A percentile compares a stretch with the other conserved stretches of the same genome.
These are phyloP conservation scores for Saccharomycopsis hybrid DNA, from an alignment of 1,139 yeast species.

Conservation along the genomic window DNA sequence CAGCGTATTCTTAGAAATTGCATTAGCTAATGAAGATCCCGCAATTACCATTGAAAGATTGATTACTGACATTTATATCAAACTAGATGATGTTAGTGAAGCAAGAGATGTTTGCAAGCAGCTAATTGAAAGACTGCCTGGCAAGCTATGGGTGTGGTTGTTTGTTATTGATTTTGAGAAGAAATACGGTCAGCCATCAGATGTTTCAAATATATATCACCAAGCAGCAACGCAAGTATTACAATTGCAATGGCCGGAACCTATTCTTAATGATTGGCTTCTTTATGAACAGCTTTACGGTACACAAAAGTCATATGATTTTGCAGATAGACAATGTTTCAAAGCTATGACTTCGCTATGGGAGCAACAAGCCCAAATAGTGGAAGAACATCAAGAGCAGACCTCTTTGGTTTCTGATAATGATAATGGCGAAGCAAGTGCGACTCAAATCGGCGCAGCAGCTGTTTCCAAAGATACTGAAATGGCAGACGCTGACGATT, in stretches of 20 bases:
- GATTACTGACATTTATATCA: constrained; percentile 1
- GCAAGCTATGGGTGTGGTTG: constrained; percentile 8
- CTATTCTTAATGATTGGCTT: constrained; percentile 41
- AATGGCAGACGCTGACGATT: too few species aligned
- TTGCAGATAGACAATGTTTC: constrained; percentile 27
- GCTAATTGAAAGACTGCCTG: not conserved
- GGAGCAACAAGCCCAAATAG: too few species aligned
- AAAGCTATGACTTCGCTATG: constrained; percentile 21
- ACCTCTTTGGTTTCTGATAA: too few species aligned
- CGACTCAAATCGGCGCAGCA: not conserved
- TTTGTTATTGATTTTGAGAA: constrained; percentile 6
- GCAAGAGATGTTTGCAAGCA: not conserved
- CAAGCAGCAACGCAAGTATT: constrained; percentile 31
- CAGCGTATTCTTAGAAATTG: not conserved
- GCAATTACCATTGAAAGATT: constrained; percentile 1
- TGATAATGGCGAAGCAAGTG: constrained; percentile 15
- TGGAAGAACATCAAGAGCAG: not conserved
- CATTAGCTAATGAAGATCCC: constrained; percentile 1
- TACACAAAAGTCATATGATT: constrained; percentile 25
- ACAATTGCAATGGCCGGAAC: constrained; percentile 46
- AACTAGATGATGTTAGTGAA: constrained; percentile 6
- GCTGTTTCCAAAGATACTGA: too few species aligned
- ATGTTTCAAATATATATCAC: constrained; percentile 26
- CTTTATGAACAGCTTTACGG: constrained; percentile 36
- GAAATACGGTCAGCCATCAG: not conserved